Base-by-base conservation (phyloP, 768 basidiomycete genomes). In the Chalciporus sphaerocephalus region DNA sequence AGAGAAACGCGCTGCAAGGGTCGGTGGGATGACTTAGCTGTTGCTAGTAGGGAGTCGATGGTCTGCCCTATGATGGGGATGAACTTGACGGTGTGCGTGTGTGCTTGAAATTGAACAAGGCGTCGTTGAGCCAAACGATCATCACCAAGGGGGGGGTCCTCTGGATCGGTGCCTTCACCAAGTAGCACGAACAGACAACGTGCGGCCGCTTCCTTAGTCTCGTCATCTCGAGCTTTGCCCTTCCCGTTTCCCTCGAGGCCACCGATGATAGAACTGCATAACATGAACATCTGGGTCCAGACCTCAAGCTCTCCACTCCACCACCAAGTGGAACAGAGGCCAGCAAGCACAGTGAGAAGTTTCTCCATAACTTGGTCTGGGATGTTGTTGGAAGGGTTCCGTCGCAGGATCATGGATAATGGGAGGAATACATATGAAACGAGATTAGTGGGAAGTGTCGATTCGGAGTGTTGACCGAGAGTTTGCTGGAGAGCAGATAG, bases 341-440 rank as follows among this genome's bases (percentile, higher is more conserved):
- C 54, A 3, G 69, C 60, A 23, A 95, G 68, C 11, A 78, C 68
- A 20, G 71, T 55, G 47, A 96, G 71, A 17, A 92, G 64, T 44
- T 76, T 79, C 65, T 96, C 90, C 38, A 95, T 69, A 23, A 92
- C 67, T 55, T 84, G 84, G 56, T 92, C 85, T 7, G 91, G 86
- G 38, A 95, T 84, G 12, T 76, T 70, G 6, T 74, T 58, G 3
- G 83, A 75, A 13, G 76, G 57, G 60, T 93, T 91, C 24, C 88
- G 82, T 39, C 86, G 83, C 27, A 97, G 74, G 40, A 96, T 80
- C 22, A 83, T 79, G 2, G 92, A 92, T 32, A 97, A 64, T 3
- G 95, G 95, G 55, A 92, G 87, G 67, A 94, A 89, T 22, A 82
- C 71, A 63, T 97, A 98, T 36, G 86, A 83, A 35, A 91, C 79